Evolutionary conservation across 352 stramenopile genomes (phyloP), one percentile per base, ranked within the genome.

Genomic region (Phytophthora capsici): DNA sequence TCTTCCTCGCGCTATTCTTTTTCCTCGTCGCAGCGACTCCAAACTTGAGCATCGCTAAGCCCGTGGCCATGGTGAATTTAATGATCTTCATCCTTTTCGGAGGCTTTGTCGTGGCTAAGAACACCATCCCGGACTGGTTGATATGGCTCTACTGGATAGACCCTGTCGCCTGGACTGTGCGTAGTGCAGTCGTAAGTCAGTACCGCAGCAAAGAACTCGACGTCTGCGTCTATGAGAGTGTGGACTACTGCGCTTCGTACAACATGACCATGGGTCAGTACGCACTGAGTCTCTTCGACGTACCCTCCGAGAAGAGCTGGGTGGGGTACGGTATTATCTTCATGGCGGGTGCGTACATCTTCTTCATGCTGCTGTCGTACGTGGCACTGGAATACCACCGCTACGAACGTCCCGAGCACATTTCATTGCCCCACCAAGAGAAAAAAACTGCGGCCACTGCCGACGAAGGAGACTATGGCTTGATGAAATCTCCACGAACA

Each of bases 91-190:
- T 89, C n/a, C 64, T 93, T 10, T 91, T 90, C 45, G 71, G 67
- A 1, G 85, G 85, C 28, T 92, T 90, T 14, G 61, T 91, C 22
- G 62, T 88, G 13, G 53, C 80, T 1, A 82, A 88, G 44, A 57
- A 85, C 9, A 60, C 74, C 23, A 85, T 92, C 19, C 82, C 81
- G 2, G 56, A 73, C 38, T 86, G 81, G 58, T 57, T 84, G 10
- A 69, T 76, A n/a, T 94, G 86, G 86, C 13, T 91, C 16, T 93
- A 91, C 67, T 91, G 78, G 75, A 54, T 93, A 30, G 80, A 92
- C 56, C 86, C 86, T 6, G 56, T 93, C 14, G 57, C 78, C 2
- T 93, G 84, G 83, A 63, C 58, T 17, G 40, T 88, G 19, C 81
- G 83, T 36, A 64, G 55, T 32, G 47, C 86, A 14, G 66, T 75